Evolutionary conservation across 805 yeast species (phyloP), one percentile per base, ranked within the genome.

Genomic region (Geotrichum ghanense): DNA sequence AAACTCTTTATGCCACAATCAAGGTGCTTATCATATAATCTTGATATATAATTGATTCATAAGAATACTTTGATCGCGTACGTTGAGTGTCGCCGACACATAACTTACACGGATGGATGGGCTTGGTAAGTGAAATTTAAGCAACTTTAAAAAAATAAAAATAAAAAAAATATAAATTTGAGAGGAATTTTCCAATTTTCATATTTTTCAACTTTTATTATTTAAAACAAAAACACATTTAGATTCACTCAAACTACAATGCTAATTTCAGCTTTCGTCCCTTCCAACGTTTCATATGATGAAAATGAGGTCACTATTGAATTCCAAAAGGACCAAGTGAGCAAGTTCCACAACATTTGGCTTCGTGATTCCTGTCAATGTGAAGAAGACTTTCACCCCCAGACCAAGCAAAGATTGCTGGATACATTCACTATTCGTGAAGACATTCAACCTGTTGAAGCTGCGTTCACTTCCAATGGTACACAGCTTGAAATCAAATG

Each of bases 291-390:
- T 19, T 10, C 37, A 6, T 31, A n/a, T 12, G 14, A 31, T 31
- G 37, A 9, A 6, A 6, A 5, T n/a, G 19, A 31, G 16, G 14
- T 12, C 10, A 10, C 37, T 19, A 31, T 31, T 19, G 37, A 6
- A 16, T 31, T 31, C 37, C 37, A 31, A 12, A 19, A 31, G 19
- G 37, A 19, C 37, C 37, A 31, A n/a, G 5, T 19, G 7, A 31
- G 19, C 17, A 9, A 31, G 16, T 31, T 31, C 50, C 78, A 76
- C 56, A 58, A 72, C 56, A 68, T 80, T 42, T 80, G 85, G 85
- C 66, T 80, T 17, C 65, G 86, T 42, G 86, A 80, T 59, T 71
- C 73, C 53, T 80, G 86, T 53, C 81, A 72, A 50, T 79, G 83
- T 51, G 60, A 63, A 9, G 52, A 66, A 23, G 78, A 83, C 59